Percentiles rank a stretch among this genome's conserved stretches.
phyloP scores from a whole-genome alignment of 2,329 filamentous ascomycete species.

The Hypoxylon rubiginosum region DNA sequence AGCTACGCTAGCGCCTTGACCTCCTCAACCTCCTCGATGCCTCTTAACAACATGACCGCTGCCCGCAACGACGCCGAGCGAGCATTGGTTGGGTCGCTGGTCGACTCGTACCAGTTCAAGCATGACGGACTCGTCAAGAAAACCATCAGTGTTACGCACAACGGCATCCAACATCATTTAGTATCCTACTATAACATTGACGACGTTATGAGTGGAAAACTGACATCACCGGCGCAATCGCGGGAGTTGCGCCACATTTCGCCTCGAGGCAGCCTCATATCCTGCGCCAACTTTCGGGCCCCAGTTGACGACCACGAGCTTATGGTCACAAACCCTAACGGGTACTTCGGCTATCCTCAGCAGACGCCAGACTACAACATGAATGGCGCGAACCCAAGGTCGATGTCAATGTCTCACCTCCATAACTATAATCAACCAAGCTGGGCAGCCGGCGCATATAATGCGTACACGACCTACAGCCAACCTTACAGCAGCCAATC shows the following conservation, averaged over 20 bases:
- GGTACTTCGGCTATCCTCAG: slow-evolving; percentile 1
- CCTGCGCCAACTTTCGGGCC: slow-evolving; percentile 75
- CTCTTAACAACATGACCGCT: slow-evolving; percentile 32
- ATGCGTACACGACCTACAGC: slow-evolving; percentile 4
- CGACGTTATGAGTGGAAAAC: slow-evolving; percentile 75
- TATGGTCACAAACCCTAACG: slow-evolving; percentile 19
- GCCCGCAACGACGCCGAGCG: slow-evolving; percentile 53
- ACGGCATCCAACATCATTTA: slow-evolving; percentile 83
- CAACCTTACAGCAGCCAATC: slow-evolving; percentile 16
- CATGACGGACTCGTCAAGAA: slow-evolving; percentile 88
- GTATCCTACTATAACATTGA: slow-evolving; percentile 90
- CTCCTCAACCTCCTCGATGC: background rate
- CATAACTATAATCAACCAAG: slow-evolving; percentile 14
- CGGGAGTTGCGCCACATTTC: slow-evolving; percentile 63
- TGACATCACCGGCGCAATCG: slow-evolving; percentile 71
- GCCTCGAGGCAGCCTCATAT: slow-evolving; percentile 70
- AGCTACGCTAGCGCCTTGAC: slow-evolving; percentile 14
- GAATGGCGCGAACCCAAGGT: slow-evolving; percentile 23
- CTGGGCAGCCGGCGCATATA: slow-evolving; percentile 11
- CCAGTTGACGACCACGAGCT: slow-evolving; percentile 68
- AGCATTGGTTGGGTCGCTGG: slow-evolving; percentile 79
- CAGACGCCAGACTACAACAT: slow-evolving; percentile 16
- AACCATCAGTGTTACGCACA: slow-evolving; percentile 84
- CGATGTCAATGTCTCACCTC: slow-evolving; percentile 43
- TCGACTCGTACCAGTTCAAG: slow-evolving; percentile 93